Percentiles rank a stretch among this genome's conserved stretches.
Conservation (phyloP, 257 asterid species). For the Solanum pimpinellifolium region DNA sequence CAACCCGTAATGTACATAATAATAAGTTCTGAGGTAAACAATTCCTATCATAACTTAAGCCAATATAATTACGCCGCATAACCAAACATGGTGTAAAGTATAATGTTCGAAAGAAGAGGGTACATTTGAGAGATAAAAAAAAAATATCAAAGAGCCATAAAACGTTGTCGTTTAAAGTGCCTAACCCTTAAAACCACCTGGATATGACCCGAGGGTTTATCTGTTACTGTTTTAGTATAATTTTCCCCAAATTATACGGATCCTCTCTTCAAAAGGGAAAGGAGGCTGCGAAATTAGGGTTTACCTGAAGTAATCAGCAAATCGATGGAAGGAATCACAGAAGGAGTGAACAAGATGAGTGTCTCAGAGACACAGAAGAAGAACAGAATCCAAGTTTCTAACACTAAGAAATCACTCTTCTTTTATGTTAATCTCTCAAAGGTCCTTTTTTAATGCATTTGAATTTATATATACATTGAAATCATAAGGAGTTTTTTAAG, state of each 20-base stretch:
- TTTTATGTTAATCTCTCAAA: constrained; percentile 32
- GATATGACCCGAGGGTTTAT: neutral
- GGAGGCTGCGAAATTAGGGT: neutral
- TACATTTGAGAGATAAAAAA: neutral
- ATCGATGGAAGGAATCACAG: constrained; percentile 29
- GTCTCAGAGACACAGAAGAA: constrained; percentile 12
- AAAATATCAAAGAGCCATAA: neutral
- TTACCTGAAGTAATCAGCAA: neutral
- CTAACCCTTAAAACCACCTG: neutral
- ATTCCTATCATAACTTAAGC: too few species aligned
- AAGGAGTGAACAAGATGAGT: constrained; percentile 28
- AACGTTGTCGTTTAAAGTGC: neutral
- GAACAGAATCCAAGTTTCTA: constrained; percentile 36
- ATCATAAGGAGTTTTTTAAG: neutral
- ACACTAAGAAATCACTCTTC: constrained; percentile 32
- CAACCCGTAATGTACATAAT: too few species aligned
- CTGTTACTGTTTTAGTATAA: neutral
- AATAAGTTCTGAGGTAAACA: too few species aligned
- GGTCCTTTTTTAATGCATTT: neutral
- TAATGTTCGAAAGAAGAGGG: neutral
- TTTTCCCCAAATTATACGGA: neutral
- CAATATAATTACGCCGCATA: too few species aligned
- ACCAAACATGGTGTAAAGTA: neutral
- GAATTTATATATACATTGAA: neutral
- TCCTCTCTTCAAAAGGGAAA: neutral